Base-by-base conservation (phyloP, 2,329 filamentous ascomycete genomes). In the Purpureocillium lavendulum region DNA sequence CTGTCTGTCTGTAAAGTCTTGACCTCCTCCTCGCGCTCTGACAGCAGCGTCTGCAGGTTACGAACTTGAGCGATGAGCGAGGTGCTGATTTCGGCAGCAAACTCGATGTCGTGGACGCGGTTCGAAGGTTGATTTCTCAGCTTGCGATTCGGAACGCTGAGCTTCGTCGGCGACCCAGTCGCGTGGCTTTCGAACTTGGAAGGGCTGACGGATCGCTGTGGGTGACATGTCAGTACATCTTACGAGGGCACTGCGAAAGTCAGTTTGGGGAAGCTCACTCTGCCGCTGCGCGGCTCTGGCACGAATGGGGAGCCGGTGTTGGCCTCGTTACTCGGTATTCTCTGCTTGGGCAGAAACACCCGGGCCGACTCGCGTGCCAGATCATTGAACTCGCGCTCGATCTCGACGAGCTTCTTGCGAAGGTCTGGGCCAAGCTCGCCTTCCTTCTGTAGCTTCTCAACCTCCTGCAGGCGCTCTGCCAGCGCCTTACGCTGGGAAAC, bases 51-150 rank as follows among this genome's bases (percentile, higher is more conserved):
- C 60, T 98, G 92, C 40, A 98, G 66, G 56, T 92, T 88, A 45
- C 92, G 83, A 37, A 98, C 85, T 64, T 97, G 92, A n/a, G 84
- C 81, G 38, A 98, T 82, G 38, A 98, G 71, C 2, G 88, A 95
- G 6, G 87, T 95, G 56, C 88, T 96, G 53, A 98, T 96, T 57
- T 98, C 90, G 37, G 92, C 89, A n/a, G 90, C 92, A 56, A 98
- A 94, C 52, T 96, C 88, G 56, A 98, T 94, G 55, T 98, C 92
- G 58, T 97, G 88, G 11, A 94, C 82, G 38, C 89, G 81, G 56
- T 82, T 92, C 9, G 84, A 77, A 2, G 87, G 85, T 57, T 96
- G 90, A 51, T 97, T 97, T 40, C 92, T 78, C 57, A 92, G 77
- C 59, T 89, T 92, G 49, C 90, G 79, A 50, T 86, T 90, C 1